phyloP scores from a whole-genome alignment of 805 yeast genomes.

The Cyberlindnera saturnus region DNA sequence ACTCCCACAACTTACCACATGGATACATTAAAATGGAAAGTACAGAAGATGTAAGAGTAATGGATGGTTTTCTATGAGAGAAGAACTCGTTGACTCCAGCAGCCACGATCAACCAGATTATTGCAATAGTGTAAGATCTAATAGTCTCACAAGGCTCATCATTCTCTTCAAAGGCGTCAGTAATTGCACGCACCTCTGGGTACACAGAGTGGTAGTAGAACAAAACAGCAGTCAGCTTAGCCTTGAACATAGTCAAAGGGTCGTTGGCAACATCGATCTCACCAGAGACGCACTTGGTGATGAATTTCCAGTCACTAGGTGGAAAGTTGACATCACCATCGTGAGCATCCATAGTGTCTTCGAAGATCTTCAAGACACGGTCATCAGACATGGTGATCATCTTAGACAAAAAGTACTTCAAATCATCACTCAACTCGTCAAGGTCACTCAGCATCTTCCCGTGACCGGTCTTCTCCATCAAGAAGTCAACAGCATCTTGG shows the following conservation, averaged over 20 bases:
- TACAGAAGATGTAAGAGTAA: constrained; percentile 37
- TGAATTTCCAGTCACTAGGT: constrained; percentile 14
- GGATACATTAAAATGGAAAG: constrained; percentile 42
- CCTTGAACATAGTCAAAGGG: constrained; percentile 4
- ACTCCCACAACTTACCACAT: constrained; percentile 36
- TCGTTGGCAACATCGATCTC: constrained; percentile 1
- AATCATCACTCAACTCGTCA: constrained; percentile 8
- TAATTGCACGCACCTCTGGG: constrained; percentile 62
- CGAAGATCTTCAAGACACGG: constrained; percentile 21
- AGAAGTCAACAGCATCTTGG: constrained; percentile 1
- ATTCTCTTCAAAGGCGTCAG: constrained; percentile 45
- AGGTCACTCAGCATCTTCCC: constrained; percentile 8
- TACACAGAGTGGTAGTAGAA: constrained; percentile 44
- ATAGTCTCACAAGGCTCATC: constrained; percentile 44
- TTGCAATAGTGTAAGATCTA: constrained; percentile 32
- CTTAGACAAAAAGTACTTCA: constrained; percentile 11
- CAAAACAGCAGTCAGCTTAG: constrained; percentile 5
- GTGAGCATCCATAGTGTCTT: constrained; percentile 35
- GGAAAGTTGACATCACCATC: constrained; percentile 44
- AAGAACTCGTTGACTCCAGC: constrained; percentile 53
- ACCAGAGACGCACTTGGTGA: constrained; percentile 2
- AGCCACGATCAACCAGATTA: constrained; percentile 46
- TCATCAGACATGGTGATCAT: constrained; percentile 22
- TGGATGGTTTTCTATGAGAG: constrained; percentile 47
- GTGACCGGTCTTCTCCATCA: constrained; percentile 15